Evolutionary conservation across 1,284 basidiomycete genomes (phyloP), one percentile per base, ranked within the genome.

Genomic region (Dichomitus squalens): DNA sequence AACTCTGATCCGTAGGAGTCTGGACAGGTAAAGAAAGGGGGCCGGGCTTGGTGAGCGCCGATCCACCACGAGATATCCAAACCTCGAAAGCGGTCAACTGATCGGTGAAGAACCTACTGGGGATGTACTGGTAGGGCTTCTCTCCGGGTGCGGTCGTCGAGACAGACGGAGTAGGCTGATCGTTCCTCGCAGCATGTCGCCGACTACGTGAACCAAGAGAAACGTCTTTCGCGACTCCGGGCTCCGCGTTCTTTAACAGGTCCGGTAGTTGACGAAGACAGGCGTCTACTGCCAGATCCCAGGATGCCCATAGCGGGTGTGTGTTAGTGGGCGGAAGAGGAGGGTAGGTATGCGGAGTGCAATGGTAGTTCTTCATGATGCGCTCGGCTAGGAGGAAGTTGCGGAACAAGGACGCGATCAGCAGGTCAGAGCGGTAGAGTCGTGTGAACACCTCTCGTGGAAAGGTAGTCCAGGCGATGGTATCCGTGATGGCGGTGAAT

Each of bases 301-400:
- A 99, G 3, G 93, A 93, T 52, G 92, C 89, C 96, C 96, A 99
- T 12, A 99, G 80, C 0, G 92, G 88, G 70, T 99, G 96, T 12
- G 95, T 96, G 70, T 98, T 96, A 18, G 96, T 98, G 4, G 95
- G 82, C 2, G 96, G 95, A 8, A 99, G 85, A 18, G 91, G 84
- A 18, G 96, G 97, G 63, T 90, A 90, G 0, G 95, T 97, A 68
- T 97, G 92, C 0, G 96, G 96, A 8, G 95, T 98, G 75, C 97
- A 99, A 68, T 96, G 91, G 72, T 98, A 98, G 66, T 95, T 93
- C 69, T 96, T 94, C 96, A 99, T 98, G 70, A 99, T 95, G 20
- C 96, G 85, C 75, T 99, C 96, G 1, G 97, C 96, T 20, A 99
- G 83, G 11, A 99, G 82, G 77, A 97, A 99, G 68, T 98, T 98